These are phyloP conservation scores for Cryptosporidium parvum DNA, from an alignment of 169 alveolate species.

Conservation along the genomic window DNA sequence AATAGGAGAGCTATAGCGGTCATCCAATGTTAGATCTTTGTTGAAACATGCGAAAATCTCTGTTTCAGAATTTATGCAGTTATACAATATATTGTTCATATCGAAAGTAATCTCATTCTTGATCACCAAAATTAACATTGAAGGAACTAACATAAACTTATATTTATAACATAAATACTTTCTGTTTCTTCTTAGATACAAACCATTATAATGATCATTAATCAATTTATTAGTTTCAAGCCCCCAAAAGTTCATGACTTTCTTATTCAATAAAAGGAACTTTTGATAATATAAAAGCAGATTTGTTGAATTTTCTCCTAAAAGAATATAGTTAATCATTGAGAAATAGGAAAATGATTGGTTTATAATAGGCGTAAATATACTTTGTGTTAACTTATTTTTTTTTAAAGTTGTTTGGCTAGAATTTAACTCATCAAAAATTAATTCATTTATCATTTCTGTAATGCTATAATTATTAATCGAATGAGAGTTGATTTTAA, in stretches of 20 bases:
- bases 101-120: conserved; percentile 4
- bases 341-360: conserved; percentile 33
- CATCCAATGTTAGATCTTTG: not conserved
- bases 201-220: conserved; percentile 62
- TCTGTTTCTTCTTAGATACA: conserved; percentile 60
- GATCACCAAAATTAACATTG: not conserved
- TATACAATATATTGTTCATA: not conserved
- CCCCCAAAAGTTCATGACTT: not conserved
- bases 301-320: not conserved
- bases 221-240: conserved; percentile 27
- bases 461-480: not conserved
- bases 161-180: conserved; percentile 23
- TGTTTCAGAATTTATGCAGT: not conserved
- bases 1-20: not conserved
- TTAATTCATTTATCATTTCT: conserved; percentile 20
- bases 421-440: conserved; percentile 24
- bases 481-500: not conserved
- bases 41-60: not conserved
- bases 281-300: conserved; percentile 26
- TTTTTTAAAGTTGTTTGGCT: conserved; percentile 30
- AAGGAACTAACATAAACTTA: conserved; percentile 7
- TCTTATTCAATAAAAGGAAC: conserved; percentile 15
- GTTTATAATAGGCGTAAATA: conserved; percentile 1
- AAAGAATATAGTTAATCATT: conserved; percentile 19
- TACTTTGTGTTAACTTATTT: conserved; percentile 20